These are phyloP conservation scores for Theileria sp. DNA, from an alignment of 169 alveolate genomes.

Conservation along the genomic window DNA sequence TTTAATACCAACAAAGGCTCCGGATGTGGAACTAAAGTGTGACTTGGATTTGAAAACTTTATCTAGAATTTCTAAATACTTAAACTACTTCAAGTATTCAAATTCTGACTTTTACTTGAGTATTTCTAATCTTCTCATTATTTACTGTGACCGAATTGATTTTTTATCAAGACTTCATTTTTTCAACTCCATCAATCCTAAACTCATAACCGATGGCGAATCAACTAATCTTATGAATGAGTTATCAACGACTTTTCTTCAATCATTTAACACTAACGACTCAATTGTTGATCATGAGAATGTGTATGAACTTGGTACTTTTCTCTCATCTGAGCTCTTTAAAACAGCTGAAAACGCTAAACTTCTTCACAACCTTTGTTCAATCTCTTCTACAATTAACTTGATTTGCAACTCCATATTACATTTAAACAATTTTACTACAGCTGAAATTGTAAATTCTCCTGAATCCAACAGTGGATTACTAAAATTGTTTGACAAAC, in stretches of 20 bases:
- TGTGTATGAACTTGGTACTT: neutral
- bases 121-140: conserved; percentile 30
- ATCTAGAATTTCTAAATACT: conserved; percentile 23
- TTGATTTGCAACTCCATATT: neutral
- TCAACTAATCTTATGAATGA: neutral
- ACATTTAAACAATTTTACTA: neutral
- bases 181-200: conserved; percentile 35
- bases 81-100: conserved; percentile 20
- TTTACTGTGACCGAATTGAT: conserved; percentile 16
- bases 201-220: neutral
- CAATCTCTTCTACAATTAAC: neutral
- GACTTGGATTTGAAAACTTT: neutral
- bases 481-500: neutral
- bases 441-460: neutral
- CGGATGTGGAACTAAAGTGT: neutral
- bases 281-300: neutral
- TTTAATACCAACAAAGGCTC: neutral
- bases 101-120: conserved; percentile 34
- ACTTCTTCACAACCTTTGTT: neutral
- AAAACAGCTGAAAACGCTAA: neutral
- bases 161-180: conserved; percentile 21
- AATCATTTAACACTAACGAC: neutral
- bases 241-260: neutral
- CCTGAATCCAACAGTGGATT: neutral
- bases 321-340: neutral